Conservation (phyloP, 2,329 filamentous ascomycete species). For the Incumbomyces lentus region DNA sequence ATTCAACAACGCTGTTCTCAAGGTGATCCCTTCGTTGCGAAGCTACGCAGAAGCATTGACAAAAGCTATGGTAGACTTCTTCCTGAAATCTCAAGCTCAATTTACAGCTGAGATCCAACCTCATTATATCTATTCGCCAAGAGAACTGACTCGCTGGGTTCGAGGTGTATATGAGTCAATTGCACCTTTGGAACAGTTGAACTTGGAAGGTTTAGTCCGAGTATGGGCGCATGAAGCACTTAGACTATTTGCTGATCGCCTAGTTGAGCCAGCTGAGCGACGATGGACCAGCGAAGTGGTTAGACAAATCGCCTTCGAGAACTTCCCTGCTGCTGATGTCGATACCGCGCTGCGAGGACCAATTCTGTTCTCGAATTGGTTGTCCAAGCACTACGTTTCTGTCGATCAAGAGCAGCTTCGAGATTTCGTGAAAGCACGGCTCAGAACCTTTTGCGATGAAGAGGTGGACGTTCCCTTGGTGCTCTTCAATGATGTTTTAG, state of each 20-base stretch:
- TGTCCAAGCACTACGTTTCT: constrained; percentile 96
- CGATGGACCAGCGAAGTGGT: constrained; percentile 90
- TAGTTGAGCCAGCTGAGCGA: constrained; percentile 87
- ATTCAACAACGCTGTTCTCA: constrained; percentile 91
- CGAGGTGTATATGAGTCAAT: constrained; percentile 97
- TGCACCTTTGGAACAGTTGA: constrained; percentile 74
- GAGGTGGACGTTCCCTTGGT: constrained; percentile 97
- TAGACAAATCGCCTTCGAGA: constrained; percentile 72
- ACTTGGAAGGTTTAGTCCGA: constrained; percentile 81
- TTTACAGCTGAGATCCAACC: constrained; percentile 97
- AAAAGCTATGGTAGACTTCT: constrained; percentile 94
- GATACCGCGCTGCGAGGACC: constrained; percentile 79
- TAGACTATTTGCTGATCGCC: constrained; percentile 90
- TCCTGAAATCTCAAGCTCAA: constrained; percentile 81
- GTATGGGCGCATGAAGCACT: constrained; percentile 98
- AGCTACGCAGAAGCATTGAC: constrained; percentile 92
- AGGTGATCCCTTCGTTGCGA: constrained; percentile 89
- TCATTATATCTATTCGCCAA: constrained; percentile 97
- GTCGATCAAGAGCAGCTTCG: constrained; percentile 90
- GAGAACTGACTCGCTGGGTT: constrained; percentile 96
- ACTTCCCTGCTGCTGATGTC: constrained; percentile 93
- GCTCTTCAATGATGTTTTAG: constrained; percentile 97
- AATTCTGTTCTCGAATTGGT: constrained; percentile 98
- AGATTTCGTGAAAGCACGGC: constrained; percentile 92
- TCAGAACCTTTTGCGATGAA: constrained; percentile 98